Evolutionary conservation across 176 grass and related monocot genomes (phyloP).

Genomic region (Aegilops sharonensis): DNA sequence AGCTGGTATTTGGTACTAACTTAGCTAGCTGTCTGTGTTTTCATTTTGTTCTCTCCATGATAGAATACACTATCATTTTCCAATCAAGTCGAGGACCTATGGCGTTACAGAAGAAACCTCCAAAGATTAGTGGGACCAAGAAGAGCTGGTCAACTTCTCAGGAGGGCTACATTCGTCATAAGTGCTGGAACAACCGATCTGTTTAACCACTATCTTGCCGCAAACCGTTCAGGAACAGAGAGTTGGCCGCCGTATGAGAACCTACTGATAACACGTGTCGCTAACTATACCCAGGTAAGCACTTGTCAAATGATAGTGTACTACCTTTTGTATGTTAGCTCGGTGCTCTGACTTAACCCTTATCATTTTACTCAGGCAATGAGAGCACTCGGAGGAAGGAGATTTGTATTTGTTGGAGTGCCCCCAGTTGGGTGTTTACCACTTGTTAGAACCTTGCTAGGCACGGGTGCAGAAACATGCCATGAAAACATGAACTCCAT

Average conservation of each 20-base stretch:
- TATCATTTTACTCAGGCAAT: constrained; percentile 41
- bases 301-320: not conserved
- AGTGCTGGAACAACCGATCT: constrained; percentile 63
- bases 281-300: constrained; percentile 55
- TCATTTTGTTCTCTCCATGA: not conserved
- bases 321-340: not conserved
- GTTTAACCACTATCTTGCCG: constrained; percentile 29
- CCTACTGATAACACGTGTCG: constrained; percentile 37
- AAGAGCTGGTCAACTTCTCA: constrained; percentile 45
- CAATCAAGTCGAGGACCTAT: constrained; percentile 53
- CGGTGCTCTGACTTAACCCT: not conserved
- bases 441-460: constrained; percentile 46
- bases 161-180: constrained; percentile 45
- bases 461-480: constrained; percentile 42
- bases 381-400: constrained; percentile 52
- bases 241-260: constrained; percentile 41
- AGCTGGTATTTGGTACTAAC: not conserved
- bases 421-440: constrained; percentile 62
- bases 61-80: constrained; percentile 58
- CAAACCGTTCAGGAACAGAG: constrained; percentile 30
- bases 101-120: constrained; percentile 49
- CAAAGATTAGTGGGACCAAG: constrained; percentile 36
- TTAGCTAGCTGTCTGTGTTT: not conserved
- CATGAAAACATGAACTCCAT: constrained; percentile 45
- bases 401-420: constrained; percentile 51